These are phyloP conservation scores for Fusarium longipes DNA, from an alignment of 2,329 filamentous ascomycete genomes.

Conservation along the genomic window DNA sequence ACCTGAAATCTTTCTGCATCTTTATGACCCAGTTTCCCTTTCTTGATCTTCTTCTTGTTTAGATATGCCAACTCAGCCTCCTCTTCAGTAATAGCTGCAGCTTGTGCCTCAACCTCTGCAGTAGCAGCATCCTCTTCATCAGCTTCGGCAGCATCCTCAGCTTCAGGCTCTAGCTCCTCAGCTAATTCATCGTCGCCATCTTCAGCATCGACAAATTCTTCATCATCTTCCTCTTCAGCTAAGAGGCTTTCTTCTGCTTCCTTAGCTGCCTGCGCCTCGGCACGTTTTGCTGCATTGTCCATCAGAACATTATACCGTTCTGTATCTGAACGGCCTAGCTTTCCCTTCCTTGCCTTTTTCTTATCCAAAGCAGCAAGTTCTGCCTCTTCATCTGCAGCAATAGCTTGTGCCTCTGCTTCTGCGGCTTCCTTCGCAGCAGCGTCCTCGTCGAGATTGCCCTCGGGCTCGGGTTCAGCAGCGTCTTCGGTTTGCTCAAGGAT, in stretches of 20 bases:
- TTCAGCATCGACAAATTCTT: constrained; percentile 34
- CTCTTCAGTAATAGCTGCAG: constrained; percentile 48
- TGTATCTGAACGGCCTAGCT: constrained; percentile 42
- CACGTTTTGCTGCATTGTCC: constrained; percentile 43
- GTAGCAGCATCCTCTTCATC: constrained; percentile 45
- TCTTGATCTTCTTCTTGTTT: constrained; percentile 53
- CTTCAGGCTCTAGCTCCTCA: constrained; percentile 7
- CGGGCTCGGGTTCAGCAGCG: constrained; percentile 38
- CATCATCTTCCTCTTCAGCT: constrained; percentile 49
- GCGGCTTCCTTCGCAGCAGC: constrained; percentile 38
- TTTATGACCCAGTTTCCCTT: constrained; percentile 44
- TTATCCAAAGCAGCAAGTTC: constrained; percentile 54
- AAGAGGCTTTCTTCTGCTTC: constrained; percentile 45
- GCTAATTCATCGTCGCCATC: constrained; percentile 19
- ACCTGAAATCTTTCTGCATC: constrained; percentile 36
- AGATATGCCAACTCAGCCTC: constrained; percentile 56
- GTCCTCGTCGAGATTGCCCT: constrained; percentile 24
- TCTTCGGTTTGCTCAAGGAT: constrained; percentile 38
- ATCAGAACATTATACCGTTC: constrained; percentile 35
- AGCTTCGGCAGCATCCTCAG: neutral
- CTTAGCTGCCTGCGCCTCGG: constrained; percentile 46
- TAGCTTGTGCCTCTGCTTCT: constrained; percentile 48
- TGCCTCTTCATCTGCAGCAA: constrained; percentile 41
- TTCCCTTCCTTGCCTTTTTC: constrained; percentile 52
- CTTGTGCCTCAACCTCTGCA: constrained; percentile 21